A percentile compares a stretch with the other conserved stretches of the same genome.
phyloP scores from a whole-genome alignment of 2,329 filamentous ascomycete species.

The Diplocarpon rosae region DNA sequence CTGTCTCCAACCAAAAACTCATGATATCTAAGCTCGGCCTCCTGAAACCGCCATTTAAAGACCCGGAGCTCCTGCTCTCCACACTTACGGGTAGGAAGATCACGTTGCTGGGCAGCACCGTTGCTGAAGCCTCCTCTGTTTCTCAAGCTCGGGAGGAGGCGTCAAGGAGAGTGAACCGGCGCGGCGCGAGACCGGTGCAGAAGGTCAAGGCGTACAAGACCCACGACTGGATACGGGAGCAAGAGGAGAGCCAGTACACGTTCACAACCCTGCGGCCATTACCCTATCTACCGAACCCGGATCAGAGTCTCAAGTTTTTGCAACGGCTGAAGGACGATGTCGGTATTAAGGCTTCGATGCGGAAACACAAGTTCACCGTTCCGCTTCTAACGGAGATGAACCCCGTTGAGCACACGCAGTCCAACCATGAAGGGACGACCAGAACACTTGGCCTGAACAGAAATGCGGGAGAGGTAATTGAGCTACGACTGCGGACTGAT shows the following conservation, averaged over 20 bases:
- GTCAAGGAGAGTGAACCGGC: constrained; percentile 36
- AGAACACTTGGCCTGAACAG: constrained; percentile 78
- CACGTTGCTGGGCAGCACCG: constrained; percentile 53
- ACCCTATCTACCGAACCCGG: constrained; percentile 63
- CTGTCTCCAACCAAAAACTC: constrained; percentile 55
- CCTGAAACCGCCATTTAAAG: constrained; percentile 52
- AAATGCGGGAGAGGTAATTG: constrained; percentile 81
- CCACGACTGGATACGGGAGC: constrained; percentile 35
- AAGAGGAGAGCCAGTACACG: constrained; percentile 54
- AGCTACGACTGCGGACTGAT: constrained; percentile 83
- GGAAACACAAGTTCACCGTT: constrained; percentile 73
- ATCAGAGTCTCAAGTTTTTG: constrained; percentile 60
- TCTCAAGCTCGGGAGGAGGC: constrained; percentile 37
- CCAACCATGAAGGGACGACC: constrained; percentile 59
- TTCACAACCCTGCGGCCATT: constrained; percentile 72
- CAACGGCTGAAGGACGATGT: constrained; percentile 69
- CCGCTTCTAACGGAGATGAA: constrained; percentile 92
- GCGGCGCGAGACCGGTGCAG: constrained; percentile 23
- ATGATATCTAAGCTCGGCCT: constrained; percentile 54
- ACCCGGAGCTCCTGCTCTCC: constrained; percentile 39
- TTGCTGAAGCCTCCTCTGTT: constrained; percentile 46
- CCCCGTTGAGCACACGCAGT: constrained; percentile 63
- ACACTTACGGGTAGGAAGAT: constrained; percentile 46
- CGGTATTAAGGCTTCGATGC: constrained; percentile 77
- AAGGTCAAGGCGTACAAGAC: constrained; percentile 30